These are phyloP conservation scores for Cicer judaicum DNA, from an alignment of 306 rosid genomes.

Conservation along the genomic window DNA sequence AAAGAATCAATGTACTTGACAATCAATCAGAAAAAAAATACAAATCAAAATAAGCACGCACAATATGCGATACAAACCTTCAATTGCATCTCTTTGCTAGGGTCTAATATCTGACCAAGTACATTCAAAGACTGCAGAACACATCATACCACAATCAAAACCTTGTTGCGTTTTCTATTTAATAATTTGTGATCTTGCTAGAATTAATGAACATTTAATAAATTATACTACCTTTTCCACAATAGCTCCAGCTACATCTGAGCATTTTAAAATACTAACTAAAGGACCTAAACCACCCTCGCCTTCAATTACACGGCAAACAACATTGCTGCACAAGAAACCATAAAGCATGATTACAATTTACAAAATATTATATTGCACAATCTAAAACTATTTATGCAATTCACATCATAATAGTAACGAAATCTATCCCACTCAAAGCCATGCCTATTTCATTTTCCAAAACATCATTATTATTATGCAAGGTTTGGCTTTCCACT, in stretches of 20 bases:
- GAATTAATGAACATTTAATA: constrained; percentile 22
- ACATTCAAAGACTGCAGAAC: constrained; percentile 66
- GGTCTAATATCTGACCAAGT: constrained; percentile 77
- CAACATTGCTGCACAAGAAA: constrained; percentile 65
- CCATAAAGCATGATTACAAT: constrained; percentile 9
- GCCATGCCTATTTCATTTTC: constrained; percentile 5
- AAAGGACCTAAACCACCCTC: constrained; percentile 72
- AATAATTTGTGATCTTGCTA: constrained; percentile 17
- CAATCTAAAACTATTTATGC: constrained; percentile 30
- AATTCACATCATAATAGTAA: constrained; percentile 8
- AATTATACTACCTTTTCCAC: constrained; percentile 65
- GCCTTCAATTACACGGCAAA: constrained; percentile 73
- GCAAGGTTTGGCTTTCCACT: constrained; percentile 18
- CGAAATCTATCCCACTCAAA: constrained; percentile 8
- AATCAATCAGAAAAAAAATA: constrained; percentile 43
- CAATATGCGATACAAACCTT: constrained; percentile 63
- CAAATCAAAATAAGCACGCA: constrained; percentile 40
- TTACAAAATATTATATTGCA: constrained; percentile 22
- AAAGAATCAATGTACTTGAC: constrained; percentile 57
- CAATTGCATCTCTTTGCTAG: constrained; percentile 74
- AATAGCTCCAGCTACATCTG: constrained; percentile 51
- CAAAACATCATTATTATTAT: constrained; percentile 23
- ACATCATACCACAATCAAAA: constrained; percentile 45
- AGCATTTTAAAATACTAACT: constrained; percentile 57
- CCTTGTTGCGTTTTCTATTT: constrained; percentile 5